These are phyloP conservation scores for Trichosporon sp. DNA, from an alignment of 1,284 basidiomycete species.

Conservation along the genomic window DNA sequence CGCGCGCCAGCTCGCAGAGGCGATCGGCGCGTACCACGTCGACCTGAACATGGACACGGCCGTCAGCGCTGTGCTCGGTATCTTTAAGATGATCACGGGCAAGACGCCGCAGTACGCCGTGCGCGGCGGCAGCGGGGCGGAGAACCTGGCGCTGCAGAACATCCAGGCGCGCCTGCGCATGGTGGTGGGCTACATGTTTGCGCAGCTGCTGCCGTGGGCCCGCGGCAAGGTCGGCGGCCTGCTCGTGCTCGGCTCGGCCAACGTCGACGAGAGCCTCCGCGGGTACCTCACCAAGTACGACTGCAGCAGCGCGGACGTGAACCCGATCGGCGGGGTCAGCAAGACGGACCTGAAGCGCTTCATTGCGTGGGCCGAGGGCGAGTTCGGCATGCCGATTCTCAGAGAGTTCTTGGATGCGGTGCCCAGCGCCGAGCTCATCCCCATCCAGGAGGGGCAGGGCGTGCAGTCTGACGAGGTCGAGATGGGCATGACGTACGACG, in stretches of 20 bases:
- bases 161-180: slow-evolving; percentile 94
- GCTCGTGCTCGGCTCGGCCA: slow-evolving; percentile 91
- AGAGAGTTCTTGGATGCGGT: slow-evolving; percentile 83
- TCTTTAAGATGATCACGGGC: slow-evolving; percentile 82
- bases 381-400: slow-evolving; percentile 81
- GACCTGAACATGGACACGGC: slow-evolving; percentile 95
- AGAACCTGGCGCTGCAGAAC: slow-evolving; percentile 96
- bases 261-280: slow-evolving; percentile 94
- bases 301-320: slow-evolving; percentile 73
- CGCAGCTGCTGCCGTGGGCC: slow-evolving; percentile 91
- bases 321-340: slow-evolving; percentile 96
- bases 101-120: slow-evolving; percentile 76
- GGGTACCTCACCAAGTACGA: slow-evolving; percentile 99
- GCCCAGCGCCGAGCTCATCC: slow-evolving; percentile 94
- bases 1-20: slow-evolving; percentile 77
- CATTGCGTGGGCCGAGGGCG: slow-evolving; percentile 73
- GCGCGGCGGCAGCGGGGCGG: slow-evolving; percentile 79
- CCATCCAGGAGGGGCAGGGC: slow-evolving; percentile 79
- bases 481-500: slow-evolving; percentile 99
- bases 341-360: slow-evolving; percentile 97
- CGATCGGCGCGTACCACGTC: slow-evolving; percentile 92
- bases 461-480: slow-evolving; percentile 96
- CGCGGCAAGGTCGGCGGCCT: slow-evolving; percentile 78
- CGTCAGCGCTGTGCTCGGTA: slow-evolving; percentile 72
- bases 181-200: slow-evolving; percentile 96